Evolutionary conservation across 192 early-diverging fungal genomes (phyloP), one percentile per base, ranked within the genome.

Genomic region (Podila minutissima): DNA sequence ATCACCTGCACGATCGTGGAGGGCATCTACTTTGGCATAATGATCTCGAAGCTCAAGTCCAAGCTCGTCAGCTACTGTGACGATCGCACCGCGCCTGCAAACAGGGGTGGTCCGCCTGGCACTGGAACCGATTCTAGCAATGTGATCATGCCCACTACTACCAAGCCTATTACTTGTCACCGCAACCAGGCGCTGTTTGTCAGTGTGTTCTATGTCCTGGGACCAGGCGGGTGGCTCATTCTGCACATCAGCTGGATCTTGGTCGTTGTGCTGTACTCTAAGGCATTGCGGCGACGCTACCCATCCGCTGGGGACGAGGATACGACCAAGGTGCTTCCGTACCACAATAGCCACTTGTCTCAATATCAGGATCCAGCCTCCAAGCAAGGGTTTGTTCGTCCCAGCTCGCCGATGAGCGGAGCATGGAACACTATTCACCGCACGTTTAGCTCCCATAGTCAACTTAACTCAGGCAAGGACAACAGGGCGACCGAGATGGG

Each of bases 21-120:
- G 13, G 77, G 77, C 29, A 32, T 73, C 61, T 81, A 81, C 31
- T 81, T 81, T 66, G 77, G 77, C n/a, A 61, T 73, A 32, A 68
- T 81, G 32, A 64, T 81, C 13, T 64, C 77, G 2, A 73, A 69
- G 41, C 71, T 69, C 24, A 81, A 81, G 55, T 49, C 62, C 17
- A 81, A 81, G 26, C 49, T 73, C 19, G 35, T 73, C 19, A 63
- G 62, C 62, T 69, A 73, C 33, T 81, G 77, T 31, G 71, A 55
- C 3, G 46, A 78, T 10, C 31, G 26, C 0, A 28, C 24, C 9
- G 33, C 33, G 5, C 20, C 64, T 9, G 41, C 5, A 28, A 46
- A 22, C 53, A 12, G 59, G 11, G 32, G 24, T 59, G 20, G 35
- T 22, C 12, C 11, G 17, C 41, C 41, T 46, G 41, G 11, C n/a